Base-by-base conservation (phyloP, 345 rosid genomes). In the Lepidium africanum region DNA sequence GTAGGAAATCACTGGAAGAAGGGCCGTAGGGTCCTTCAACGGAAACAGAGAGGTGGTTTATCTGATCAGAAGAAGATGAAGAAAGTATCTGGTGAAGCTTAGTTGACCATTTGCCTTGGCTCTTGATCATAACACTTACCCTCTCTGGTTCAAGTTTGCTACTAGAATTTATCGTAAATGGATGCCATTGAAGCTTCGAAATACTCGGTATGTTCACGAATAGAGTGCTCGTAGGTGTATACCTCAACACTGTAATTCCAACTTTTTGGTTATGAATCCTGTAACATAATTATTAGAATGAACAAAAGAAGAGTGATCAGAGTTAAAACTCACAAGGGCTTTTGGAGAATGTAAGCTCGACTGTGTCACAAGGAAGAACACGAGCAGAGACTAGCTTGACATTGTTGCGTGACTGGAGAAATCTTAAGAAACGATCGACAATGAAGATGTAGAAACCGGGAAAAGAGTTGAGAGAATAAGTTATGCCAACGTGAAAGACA, bases 11-110 rank as follows among this genome's bases (percentile, higher is more conserved):
- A 25, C 86, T 78, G 38, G 93, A 82, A 32, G 59, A 69, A 59
- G 97, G 97, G 43, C 97, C 98, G 57, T 90, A 88, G 47, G 98
- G 97, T 47, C 98, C 98, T 80, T 90, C 97, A 12, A 88, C 50
- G 2, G 96, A 80, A 55, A 83, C 83, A 17, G 81, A 68, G 13
- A 72, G 70, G 10, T 13, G 87, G 37, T 82, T 80, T 3, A 82
- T 49, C 5, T 82, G 35, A 14, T 79, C 51, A 85, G 79, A 62
- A 54, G 83, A 71, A 10, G 33, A 49, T 21, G 90, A 84, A 25
- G 94, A 88, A 77, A 90, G 79, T 76, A 69, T 76, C 46, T 78
- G 76, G 69, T 79, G 59, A 32, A 92, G 89, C 74, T 84, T 84
- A 40, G 54, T 50, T 4, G 98, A 80, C 98, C 98, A 92, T 41